Evolutionary conservation across 129 eudicot genomes (phyloP).

Genomic region (Sambucus nigra): DNA sequence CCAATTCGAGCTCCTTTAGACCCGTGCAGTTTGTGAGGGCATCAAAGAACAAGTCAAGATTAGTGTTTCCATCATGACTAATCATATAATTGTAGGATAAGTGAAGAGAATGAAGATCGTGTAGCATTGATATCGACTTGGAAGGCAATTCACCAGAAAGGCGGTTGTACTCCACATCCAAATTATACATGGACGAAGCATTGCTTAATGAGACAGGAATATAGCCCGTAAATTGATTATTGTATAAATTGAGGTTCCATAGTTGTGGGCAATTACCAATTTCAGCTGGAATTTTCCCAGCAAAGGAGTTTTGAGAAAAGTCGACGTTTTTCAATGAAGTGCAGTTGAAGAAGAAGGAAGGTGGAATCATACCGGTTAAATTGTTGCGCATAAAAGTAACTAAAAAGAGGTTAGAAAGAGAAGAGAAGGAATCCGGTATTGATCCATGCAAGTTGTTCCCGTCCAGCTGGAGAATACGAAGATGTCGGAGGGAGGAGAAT

Average conservation of each 20-base stretch:
- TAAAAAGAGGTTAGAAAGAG: constrained; percentile 26
- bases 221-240: constrained; percentile 45
- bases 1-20: constrained; percentile 43
- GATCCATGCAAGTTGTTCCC: constrained; percentile 30
- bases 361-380: constrained; percentile 34
- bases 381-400: constrained; percentile 25
- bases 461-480: constrained; percentile 27
- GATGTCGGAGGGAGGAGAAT: constrained; percentile 31
- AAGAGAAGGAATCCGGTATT: constrained; percentile 34
- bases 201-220: constrained; percentile 45
- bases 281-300: constrained; percentile 40
- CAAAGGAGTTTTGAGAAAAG: constrained; percentile 28
- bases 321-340: constrained; percentile 37
- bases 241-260: constrained; percentile 44
- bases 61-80: constrained; percentile 42
- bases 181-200: constrained; percentile 25
- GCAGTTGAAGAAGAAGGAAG: constrained; percentile 51
- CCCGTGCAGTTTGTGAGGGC: constrained; percentile 31
- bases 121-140: constrained; percentile 24
- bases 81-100: constrained; percentile 39
- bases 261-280: constrained; percentile 35
- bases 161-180: constrained; percentile 41
- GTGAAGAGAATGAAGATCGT: constrained; percentile 27
- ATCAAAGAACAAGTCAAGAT: constrained; percentile 40
- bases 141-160: constrained; percentile 53